Evolutionary conservation across 169 alveolate species (phyloP).

Genomic region (Plasmodium knowlesi): DNA sequence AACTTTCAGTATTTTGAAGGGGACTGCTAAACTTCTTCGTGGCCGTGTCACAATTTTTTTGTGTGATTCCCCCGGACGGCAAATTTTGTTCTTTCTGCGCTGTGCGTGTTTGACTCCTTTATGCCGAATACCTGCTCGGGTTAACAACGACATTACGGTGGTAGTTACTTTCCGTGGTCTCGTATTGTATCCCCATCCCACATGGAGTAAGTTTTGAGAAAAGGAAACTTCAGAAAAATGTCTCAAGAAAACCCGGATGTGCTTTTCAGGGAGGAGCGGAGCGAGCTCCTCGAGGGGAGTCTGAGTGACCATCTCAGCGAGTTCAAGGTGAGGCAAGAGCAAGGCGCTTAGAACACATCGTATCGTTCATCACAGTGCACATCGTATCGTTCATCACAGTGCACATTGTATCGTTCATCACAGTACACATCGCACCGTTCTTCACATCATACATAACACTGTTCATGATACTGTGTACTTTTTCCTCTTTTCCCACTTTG

Average conservation of each 20-base stretch:
- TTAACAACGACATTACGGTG: background rate
- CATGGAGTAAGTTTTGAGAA: slow-evolving; percentile 25
- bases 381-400: too few relatives aligned
- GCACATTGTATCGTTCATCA: background rate
- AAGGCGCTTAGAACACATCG: too few relatives aligned
- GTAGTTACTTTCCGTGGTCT: background rate
- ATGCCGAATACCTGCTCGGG: background rate
- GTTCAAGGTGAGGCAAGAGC: slow-evolving; percentile 22
- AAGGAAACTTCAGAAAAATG: slow-evolving; percentile 5
- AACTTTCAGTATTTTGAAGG: background rate
- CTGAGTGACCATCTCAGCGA: slow-evolving; percentile 29
- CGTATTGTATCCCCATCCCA: background rate
- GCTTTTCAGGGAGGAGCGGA: slow-evolving; percentile 28
- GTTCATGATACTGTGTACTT: background rate
- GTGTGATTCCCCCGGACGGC: background rate
- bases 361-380: too few relatives aligned
- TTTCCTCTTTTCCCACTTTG: background rate
- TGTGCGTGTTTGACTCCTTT: background rate
- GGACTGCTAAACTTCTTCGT: background rate
- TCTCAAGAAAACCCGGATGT: slow-evolving; percentile 40
- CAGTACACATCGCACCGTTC: background rate
- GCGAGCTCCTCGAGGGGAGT: slow-evolving; percentile 29
- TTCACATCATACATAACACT: background rate
- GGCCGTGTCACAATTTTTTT: background rate
- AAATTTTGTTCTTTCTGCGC: background rate